phyloP scores from a whole-genome alignment of 495 filamentous ascomycete species.

The Tuber aestivum region DNA sequence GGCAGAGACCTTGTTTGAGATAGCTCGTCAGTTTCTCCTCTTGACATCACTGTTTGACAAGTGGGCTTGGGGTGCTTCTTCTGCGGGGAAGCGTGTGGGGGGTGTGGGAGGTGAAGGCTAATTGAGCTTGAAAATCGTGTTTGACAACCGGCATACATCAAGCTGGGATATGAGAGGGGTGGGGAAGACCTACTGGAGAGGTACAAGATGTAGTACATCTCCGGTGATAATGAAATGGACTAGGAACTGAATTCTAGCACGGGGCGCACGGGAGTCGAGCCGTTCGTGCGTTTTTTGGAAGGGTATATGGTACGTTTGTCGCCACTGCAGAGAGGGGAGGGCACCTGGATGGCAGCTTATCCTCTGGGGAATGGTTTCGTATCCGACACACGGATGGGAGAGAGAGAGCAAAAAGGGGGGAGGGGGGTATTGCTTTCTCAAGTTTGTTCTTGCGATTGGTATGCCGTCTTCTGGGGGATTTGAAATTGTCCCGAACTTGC shows the following conservation, averaged over 20 bases:
- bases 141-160: neutral
- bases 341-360: neutral
- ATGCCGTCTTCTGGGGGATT: conserved; percentile 1
- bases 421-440: neutral
- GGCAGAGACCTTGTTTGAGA: conserved; percentile 74
- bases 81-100: neutral
- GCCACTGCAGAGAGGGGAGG: neutral
- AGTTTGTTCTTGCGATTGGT: neutral
- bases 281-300: neutral
- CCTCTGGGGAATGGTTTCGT: neutral
- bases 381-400: neutral
- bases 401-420: neutral
- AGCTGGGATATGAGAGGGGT: neutral
- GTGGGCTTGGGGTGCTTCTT: neutral
- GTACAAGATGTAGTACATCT: conserved; percentile 42
- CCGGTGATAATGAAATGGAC: neutral
- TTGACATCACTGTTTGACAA: conserved; percentile 47
- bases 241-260: neutral
- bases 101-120: neutral
- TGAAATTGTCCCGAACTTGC: conserved; percentile 4
- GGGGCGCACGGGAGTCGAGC: neutral
- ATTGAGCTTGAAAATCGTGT: conserved; percentile 1
- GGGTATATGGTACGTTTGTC: neutral
- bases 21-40: conserved; percentile 14
- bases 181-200: conserved; percentile 38